A percentile compares a stretch with the other conserved stretches of the same genome.
Evolutionary conservation across 208 protist genomes (phyloP).

Genomic region (Wallacemonas rigidus): DNA sequence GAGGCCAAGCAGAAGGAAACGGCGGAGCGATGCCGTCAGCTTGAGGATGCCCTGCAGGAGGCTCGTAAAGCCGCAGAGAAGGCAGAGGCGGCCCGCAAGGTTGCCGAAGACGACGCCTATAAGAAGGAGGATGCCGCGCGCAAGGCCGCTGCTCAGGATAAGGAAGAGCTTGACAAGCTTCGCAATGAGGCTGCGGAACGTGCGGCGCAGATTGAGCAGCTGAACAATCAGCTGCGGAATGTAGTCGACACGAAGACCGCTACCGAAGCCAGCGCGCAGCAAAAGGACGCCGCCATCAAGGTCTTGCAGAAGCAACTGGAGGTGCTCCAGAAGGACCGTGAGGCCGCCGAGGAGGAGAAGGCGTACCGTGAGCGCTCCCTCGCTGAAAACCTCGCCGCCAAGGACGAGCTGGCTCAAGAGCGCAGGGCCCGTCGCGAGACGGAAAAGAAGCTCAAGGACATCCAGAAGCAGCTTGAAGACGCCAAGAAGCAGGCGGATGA

Average conservation of each 20-base stretch:
- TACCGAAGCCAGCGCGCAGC: neutral
- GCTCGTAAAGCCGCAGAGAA: conserved; percentile 32
- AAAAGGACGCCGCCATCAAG: neutral
- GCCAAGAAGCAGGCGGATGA: conserved; percentile 18
- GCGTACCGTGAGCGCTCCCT: neutral
- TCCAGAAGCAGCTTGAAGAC: conserved; percentile 19
- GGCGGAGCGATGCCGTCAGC: conserved; percentile 26
- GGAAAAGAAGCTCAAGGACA: conserved; percentile 21
- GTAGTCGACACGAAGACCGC: conserved; percentile 4
- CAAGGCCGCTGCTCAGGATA: neutral
- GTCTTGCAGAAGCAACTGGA: conserved; percentile 30
- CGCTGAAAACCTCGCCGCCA: conserved; percentile 7
- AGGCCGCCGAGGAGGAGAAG: conserved; percentile 4
- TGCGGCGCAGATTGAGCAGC: conserved; percentile 16
- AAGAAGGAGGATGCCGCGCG: conserved; percentile 10
- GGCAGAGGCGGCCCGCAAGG: conserved; percentile 27
- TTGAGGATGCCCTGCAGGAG: conserved; percentile 37
- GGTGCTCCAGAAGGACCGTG: conserved; percentile 20
- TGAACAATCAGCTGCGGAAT: conserved; percentile 8
- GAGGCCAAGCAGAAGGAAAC: conserved; percentile 36
- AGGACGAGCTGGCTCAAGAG: conserved; percentile 19
- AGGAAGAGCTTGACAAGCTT: conserved; percentile 27
- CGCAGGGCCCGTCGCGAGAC: neutral
- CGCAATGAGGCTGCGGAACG: conserved; percentile 21
- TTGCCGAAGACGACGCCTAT: conserved; percentile 25